Base-by-base conservation (phyloP, 225 moss, liverwort and hornwort species). In the Polytrichum commune region DNA sequence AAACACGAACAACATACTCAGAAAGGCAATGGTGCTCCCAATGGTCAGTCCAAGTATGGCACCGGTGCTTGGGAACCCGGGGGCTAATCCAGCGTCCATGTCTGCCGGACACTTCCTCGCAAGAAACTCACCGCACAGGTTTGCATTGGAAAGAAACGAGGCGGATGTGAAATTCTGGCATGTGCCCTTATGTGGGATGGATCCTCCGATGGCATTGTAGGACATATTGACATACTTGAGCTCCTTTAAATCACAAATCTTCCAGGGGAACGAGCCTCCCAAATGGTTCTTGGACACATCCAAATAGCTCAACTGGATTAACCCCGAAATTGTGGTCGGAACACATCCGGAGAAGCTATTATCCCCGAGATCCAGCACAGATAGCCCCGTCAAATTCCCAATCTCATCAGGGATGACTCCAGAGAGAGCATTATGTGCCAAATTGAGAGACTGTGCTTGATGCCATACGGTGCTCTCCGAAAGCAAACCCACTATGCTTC, bases 11-110 rank as follows among this genome's bases (percentile, higher is more conserved):
- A 92, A 28, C 7, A 88, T 5, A 16, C 78, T 77, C 27, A 92
- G 80, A 56, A 80, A 77, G 29, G 84, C 81, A n/a, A 90, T n/a
- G 1, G 75, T 74, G 63, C 92, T 84, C 1, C 85, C 89, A 25
- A 89, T 82, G n/a, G 79, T 75, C 13, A 92, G 82, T 53, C 92
- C 92, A n/a, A 89, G 70, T 57, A 92, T 80, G 6, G 83, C 83
- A 18, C 79, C 79, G 23, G 76, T 73, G 18, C 79, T 76, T 29
- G 76, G 4, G 46, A 54, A 69, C 55, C 46, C 55, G 19, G 33
- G 24, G 19, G 75, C 27, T 7, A 19, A n/a, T 2, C 26, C 63
- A 57, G 30, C 13, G 57, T 53, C 66, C 72, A 27, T 25, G 19
- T 55, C 10, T 18, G 53, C 53, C 73, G 54, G 61, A 26, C 53